phyloP scores from a whole-genome alignment of 2,329 filamentous ascomycete species.

The Bipolaris sorokiniana region DNA sequence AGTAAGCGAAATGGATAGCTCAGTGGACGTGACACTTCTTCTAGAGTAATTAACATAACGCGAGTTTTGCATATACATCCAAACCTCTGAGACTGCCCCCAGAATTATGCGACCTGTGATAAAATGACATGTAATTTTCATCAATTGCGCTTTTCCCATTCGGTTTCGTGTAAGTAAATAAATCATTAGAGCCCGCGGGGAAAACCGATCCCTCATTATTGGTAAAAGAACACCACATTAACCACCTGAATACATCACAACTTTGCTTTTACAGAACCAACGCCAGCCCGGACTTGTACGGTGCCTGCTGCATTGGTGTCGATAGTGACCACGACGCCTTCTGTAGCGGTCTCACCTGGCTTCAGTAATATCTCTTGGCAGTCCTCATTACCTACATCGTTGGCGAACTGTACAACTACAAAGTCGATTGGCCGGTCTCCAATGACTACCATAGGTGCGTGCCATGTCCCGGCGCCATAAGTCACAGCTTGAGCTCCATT shows the following conservation, averaged over 20 bases:
- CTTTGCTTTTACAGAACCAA: constrained; percentile 41
- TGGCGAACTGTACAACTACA: constrained; percentile 82
- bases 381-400: constrained; percentile 81
- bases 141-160: no score
- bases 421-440: constrained; percentile 77
- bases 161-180: not conserved
- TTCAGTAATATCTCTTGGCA: constrained; percentile 75
- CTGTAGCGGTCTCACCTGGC: constrained; percentile 33
- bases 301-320: constrained; percentile 42
- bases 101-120: no score
- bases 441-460: constrained; percentile 93
- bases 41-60: not conserved
- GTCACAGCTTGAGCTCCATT: constrained; percentile 82
- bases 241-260: constrained; percentile 16
- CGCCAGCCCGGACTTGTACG: constrained; percentile 45
- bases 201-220: not conserved
- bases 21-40: not conserved
- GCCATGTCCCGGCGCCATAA: constrained; percentile 91
- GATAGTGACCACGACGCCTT: constrained; percentile 45
- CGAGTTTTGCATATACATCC: not conserved
- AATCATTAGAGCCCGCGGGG: not conserved
- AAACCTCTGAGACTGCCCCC: no score
- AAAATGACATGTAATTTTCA: no score
- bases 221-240: not conserved
- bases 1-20: constrained; percentile 7